A percentile compares a stretch with the other conserved stretches of the same genome.
Conservation (phyloP, 495 filamentous ascomycete genomes). For the Amorphotheca resinae region DNA sequence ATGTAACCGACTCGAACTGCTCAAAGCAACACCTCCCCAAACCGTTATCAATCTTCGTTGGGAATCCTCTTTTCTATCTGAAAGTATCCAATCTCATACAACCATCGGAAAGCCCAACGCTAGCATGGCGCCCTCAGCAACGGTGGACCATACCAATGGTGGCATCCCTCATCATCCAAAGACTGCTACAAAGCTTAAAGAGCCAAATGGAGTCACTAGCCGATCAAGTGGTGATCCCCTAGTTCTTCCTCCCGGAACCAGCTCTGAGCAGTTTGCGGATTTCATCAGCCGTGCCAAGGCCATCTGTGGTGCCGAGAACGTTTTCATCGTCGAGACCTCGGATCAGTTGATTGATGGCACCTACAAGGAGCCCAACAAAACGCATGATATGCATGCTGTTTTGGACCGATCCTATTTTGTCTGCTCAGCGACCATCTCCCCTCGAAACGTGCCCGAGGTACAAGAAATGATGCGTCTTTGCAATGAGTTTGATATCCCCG, state of each 20-base stretch:
- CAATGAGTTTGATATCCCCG: constrained; percentile 36
- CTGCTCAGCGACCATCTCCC: constrained; percentile 29
- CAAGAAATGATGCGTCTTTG: constrained; percentile 32
- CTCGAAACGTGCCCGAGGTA: constrained; percentile 32
- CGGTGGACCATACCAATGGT: no score
- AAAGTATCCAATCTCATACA: no score
- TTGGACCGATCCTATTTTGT: constrained; percentile 23
- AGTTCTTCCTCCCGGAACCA: constrained; percentile 11
- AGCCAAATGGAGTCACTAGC: no score
- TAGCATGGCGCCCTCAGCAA: no score
- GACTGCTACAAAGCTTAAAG: no score
- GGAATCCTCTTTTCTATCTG: no score
- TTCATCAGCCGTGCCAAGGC: constrained; percentile 7
- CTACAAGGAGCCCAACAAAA: constrained; percentile 20
- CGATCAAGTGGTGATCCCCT: constrained; percentile 1
- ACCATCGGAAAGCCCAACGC: no score
- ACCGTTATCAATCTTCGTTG: no score
- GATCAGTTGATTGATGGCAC: constrained; percentile 10
- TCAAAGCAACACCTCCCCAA: no score
- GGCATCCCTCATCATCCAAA: no score
- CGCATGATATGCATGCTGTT: constrained; percentile 21
- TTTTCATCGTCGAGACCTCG: constrained; percentile 13
- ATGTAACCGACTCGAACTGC: no score
- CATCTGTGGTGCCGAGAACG: constrained; percentile 14
- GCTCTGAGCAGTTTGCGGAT: constrained; percentile 1